Percentiles rank a stretch among this genome's conserved stretches.
phyloP scores from a whole-genome alignment of 2,329 filamentous ascomycete genomes.

The Gnomoniopsis sp. region DNA sequence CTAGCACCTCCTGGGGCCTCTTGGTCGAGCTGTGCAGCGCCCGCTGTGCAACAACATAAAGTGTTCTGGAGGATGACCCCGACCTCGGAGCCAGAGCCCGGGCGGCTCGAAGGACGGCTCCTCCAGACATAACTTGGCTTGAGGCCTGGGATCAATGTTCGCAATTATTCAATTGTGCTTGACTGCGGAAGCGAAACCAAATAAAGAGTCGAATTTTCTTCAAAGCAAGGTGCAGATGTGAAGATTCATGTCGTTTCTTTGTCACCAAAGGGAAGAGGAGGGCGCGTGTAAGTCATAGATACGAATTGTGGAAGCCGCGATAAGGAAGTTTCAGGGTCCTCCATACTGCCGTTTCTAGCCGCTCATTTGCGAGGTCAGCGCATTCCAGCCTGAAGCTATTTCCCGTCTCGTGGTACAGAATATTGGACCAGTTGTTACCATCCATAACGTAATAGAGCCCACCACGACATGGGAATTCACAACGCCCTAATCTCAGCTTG shows the following conservation, averaged over 20 bases:
- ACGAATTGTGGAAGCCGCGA: not conserved
- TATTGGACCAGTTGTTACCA: constrained; percentile 1
- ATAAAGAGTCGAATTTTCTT: no score
- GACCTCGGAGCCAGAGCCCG: constrained; percentile 16
- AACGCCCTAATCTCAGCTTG: not conserved
- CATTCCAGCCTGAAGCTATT: not conserved
- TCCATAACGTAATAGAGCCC: constrained; percentile 11
- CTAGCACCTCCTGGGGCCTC: constrained; percentile 13
- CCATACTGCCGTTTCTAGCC: constrained; percentile 15
- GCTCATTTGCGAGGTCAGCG: not conserved
- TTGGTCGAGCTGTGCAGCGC: constrained; percentile 10
- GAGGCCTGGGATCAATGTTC: not conserved
- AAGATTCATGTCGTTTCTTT: not conserved
- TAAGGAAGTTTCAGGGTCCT: not conserved
- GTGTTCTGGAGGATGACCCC: not conserved
- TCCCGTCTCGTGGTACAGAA: not conserved
- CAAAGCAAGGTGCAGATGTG: not conserved
- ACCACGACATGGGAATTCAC: not conserved
- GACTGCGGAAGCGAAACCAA: no score
- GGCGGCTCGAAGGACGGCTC: constrained; percentile 5
- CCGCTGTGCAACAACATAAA: not conserved
- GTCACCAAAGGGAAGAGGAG: not conserved
- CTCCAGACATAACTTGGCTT: constrained; percentile 6
- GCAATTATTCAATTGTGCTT: no score
- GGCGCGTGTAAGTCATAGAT: not conserved